Percentiles rank a stretch among this genome's conserved stretches.
phyloP scores from a whole-genome alignment of 306 rosid genomes.

The Vicia villosa region DNA sequence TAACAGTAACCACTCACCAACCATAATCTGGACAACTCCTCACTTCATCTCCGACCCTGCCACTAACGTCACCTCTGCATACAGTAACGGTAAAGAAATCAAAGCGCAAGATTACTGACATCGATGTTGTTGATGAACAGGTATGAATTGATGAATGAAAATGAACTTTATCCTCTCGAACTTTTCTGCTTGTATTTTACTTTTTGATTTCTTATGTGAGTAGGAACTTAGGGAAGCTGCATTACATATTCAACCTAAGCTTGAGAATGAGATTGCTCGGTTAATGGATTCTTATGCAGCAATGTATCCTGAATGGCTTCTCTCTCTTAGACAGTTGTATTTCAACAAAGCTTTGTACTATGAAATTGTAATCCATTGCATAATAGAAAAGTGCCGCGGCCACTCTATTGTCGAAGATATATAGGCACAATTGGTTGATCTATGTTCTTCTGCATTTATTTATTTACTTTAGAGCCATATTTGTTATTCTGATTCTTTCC shows the following conservation, averaged over 20 bases:
- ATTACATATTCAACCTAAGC: conserved; percentile 69
- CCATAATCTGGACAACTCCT: too few relatives aligned
- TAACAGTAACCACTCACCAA: too few relatives aligned
- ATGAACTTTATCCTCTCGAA: neutral
- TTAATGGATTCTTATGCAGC: conserved; percentile 58
- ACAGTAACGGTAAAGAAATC: conserved; percentile 69
- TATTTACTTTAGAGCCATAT: neutral
- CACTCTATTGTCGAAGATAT: neutral
- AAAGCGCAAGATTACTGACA: conserved; percentile 63
- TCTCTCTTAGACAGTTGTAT: conserved; percentile 41
- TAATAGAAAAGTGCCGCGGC: neutral
- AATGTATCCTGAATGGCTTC: conserved; percentile 63
- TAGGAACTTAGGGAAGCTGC: conserved; percentile 78
- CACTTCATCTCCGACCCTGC: too few relatives aligned
- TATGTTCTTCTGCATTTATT: neutral
- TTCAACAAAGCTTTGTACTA: neutral
- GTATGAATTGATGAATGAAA: conserved; percentile 18
- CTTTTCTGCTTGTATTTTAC: neutral
- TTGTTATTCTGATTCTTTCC: neutral
- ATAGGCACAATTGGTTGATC: neutral
- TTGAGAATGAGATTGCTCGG: conserved; percentile 55
- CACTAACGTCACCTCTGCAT: too few relatives aligned
- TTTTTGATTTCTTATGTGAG: neutral
- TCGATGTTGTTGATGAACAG: conserved; percentile 78
- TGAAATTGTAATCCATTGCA: neutral